Evolutionary conservation across 257 asterid genomes (phyloP), one percentile per base, ranked within the genome.

Genomic region (Gentiana macrophylla): DNA sequence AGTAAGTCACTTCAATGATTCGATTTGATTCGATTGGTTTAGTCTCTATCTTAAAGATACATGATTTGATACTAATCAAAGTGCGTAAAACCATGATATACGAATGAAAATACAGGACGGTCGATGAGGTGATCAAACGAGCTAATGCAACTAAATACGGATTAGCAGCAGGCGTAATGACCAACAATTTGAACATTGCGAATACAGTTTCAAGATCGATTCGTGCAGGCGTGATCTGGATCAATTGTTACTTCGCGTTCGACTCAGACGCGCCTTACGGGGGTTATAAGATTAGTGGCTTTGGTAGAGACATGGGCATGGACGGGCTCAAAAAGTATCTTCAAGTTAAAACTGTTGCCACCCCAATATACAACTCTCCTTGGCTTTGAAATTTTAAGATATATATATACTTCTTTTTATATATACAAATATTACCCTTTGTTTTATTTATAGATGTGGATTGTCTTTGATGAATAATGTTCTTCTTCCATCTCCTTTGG

Each of bases 221-320:
- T 3, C 78, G 84, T 0, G 94, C 94, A 0, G 98, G 98, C 4
- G 59, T 76, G 0, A 73, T 90, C 48, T 86, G 96, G 96, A 80
- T 90, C 45, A 90, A 90, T 51, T 86, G 95, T 41, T 90, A 84
- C 46, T 67, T 80, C 12, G 89, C 82, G 5, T 84, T 86, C 6
- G 90, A 80, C 49, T 48, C 2, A 4, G 91, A 74, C 11, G 61
- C 72, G 8, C 96, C 96, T 0, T 78, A 44, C 12, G 96, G 96
- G 55, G 98, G 98, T 0, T 90, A 79, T 55, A 90, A 90, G 67
- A 65, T 74, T 91, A 90, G 98, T 64, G 98, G 96, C 1, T 84
- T 90, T 50, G 98, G 89, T 0, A 86, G 82, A 70, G 98, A 90
- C 35, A 0, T 63, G 50, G 96, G 95, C 0, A 70, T 82, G 76